Evolutionary conservation across 805 yeast genomes (phyloP), one percentile per base, ranked within the genome.

Genomic region (Yarrowia phangngaensis): DNA sequence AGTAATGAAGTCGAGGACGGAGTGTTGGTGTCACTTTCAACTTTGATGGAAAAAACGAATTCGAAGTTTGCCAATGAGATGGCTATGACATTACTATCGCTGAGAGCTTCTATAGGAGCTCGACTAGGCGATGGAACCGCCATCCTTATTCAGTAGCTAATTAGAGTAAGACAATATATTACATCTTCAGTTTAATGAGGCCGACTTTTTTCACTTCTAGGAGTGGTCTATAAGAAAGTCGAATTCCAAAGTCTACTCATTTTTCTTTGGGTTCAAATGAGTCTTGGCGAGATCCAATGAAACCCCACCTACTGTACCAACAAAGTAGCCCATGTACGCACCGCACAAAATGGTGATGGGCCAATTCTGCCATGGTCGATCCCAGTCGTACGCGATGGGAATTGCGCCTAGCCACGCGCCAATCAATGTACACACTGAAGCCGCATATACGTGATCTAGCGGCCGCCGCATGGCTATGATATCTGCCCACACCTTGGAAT

Each of bases 311-410:
- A 71, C 43, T 31, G 78, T 71, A 3, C 95, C 96, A 2, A 75
- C 56, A 20, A 78, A 70, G 2, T 80, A 75, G n/a, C 96, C 97
- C 0, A 70, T 23, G 58, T 85, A 86, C 0, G 80, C 79, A 2
- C 97, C 97, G 7, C 76, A 71, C 11, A 90, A 69, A 32, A 90
- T 72, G 0, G 97, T 90, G 48, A 87, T 76, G 6, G 98, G 98
- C 94, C 96, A 90, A 47, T 72, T 74, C 65, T 90, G 98, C 98
- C 98, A 90, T 19, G 83, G 85, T 58, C 97, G 74, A 63, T 90
- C 98, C 98, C 98, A 90, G 64, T 90, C 98, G 52, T 92, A 71
- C 0, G 97, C 97, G 52, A 92, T 88, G 1, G 95, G 97, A 27
- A 85, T 64, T 3, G 90, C 95, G 12, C 97, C 97, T 1, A 87